A percentile compares a stretch with the other conserved stretches of the same genome.
These are phyloP conservation scores for Phytophthora agathidicida DNA, from an alignment of 352 stramenopile species.

Conservation along the genomic window DNA sequence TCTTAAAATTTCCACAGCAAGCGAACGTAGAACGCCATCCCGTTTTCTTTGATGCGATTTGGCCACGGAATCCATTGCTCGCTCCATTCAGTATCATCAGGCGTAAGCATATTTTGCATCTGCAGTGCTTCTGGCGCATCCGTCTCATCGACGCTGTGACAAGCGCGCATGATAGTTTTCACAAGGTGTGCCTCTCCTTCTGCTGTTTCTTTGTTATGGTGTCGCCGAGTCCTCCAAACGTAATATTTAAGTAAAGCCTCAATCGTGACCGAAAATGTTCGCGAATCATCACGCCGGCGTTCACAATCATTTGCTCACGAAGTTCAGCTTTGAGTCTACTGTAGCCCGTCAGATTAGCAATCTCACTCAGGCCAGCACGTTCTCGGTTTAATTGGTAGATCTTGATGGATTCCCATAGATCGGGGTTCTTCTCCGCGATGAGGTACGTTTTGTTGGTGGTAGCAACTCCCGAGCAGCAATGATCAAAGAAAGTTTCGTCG, in stretches of 20 bases:
- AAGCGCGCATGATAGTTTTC: slow-evolving; percentile 8
- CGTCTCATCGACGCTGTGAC: neutral
- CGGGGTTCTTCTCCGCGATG: slow-evolving; percentile 15
- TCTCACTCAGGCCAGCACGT: neutral
- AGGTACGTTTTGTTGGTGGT: slow-evolving; percentile 5
- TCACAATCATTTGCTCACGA: slow-evolving; percentile 8
- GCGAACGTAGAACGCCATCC: no score
- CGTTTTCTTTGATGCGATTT: no score
- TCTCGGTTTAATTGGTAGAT: slow-evolving; percentile 5
- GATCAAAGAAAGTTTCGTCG: slow-evolving; percentile 18
- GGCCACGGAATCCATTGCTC: no score
- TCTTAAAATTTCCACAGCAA: no score
- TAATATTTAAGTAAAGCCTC: neutral
- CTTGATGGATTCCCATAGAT: slow-evolving; percentile 14
- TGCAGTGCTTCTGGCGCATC: neutral
- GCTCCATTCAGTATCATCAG: no score
- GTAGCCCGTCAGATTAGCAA: neutral
- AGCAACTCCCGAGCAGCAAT: slow-evolving; percentile 19
- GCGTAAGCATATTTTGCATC: no score
- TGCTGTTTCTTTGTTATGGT: slow-evolving; percentile 4
- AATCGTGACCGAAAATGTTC: slow-evolving; percentile 14
- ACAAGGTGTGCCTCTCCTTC: neutral
- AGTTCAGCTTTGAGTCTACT: no score
- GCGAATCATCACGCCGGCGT: slow-evolving; percentile 8
- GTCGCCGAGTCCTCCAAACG: slow-evolving; percentile 1